Conservation (phyloP, 306 rosid genomes). For the Lotus japonicus region DNA sequence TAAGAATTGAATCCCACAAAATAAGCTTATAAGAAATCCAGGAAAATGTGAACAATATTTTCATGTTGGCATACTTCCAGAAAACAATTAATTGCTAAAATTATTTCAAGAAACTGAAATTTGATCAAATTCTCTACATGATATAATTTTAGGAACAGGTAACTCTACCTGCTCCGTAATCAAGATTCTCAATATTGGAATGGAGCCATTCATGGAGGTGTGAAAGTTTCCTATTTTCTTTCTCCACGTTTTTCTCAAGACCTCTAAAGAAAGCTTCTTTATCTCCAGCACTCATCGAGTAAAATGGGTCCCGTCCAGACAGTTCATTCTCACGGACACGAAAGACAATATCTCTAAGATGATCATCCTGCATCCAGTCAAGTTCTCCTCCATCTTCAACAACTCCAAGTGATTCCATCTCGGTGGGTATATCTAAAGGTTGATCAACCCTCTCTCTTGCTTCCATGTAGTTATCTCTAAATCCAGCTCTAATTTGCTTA, state of each 20-base stretch:
- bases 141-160: conserved; percentile 15
- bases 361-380: conserved; percentile 85
- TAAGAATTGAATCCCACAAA: neutral
- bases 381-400: conserved; percentile 56
- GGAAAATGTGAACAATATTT: neutral
- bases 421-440: conserved; percentile 29
- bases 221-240: conserved; percentile 65
- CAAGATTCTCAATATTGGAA: conserved; percentile 83
- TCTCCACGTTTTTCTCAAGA: conserved; percentile 72
- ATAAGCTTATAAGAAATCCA: neutral
- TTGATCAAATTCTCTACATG: neutral
- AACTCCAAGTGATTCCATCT: conserved; percentile 35
- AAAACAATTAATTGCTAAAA: neutral
- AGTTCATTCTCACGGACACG: conserved; percentile 82
- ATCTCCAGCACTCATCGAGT: conserved; percentile 61
- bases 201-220: conserved; percentile 81
- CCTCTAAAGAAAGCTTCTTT: conserved; percentile 69
- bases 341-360: conserved; percentile 81
- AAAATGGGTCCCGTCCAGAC: conserved; percentile 67
- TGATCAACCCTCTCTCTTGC: conserved; percentile 60
- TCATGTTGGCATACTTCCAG: neutral
- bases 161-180: conserved; percentile 85
- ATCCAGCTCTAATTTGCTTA: conserved; percentile 71
- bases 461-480: conserved; percentile 63
- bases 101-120: conserved; percentile 11